Conservation (phyloP, 2,329 filamentous ascomycete genomes). For the Blastomyces parvus region DNA sequence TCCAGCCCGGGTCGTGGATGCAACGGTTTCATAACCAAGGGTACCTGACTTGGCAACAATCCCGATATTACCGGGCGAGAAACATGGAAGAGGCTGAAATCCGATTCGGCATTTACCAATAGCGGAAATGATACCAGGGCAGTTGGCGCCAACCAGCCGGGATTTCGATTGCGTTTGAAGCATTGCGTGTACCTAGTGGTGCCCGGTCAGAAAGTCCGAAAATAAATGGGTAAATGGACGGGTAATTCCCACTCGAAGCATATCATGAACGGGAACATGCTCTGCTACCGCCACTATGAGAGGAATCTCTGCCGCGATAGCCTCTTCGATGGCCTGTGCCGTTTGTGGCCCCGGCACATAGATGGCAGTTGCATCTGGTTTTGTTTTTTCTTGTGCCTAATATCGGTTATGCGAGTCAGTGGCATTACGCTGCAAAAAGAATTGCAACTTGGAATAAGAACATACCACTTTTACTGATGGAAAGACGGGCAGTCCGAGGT, state of each 20-base stretch:
- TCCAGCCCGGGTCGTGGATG: slow-evolving; percentile 61
- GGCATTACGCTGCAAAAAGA: too few relatives aligned
- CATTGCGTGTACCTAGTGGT: slow-evolving; percentile 53
- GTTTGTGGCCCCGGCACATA: slow-evolving; percentile 71
- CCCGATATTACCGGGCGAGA: slow-evolving; percentile 58
- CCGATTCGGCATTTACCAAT: slow-evolving; percentile 61
- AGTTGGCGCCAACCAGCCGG: slow-evolving; percentile 69
- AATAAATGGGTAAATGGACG: slow-evolving; percentile 9
- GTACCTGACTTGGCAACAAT: slow-evolving; percentile 76
- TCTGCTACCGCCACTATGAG: slow-evolving; percentile 71
- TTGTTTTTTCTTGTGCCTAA: slow-evolving; percentile 59
- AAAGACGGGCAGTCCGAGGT: slow-evolving; percentile 62
- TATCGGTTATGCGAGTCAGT: not conserved
- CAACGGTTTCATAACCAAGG: slow-evolving; percentile 69
- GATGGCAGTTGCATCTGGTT: slow-evolving; percentile 68
- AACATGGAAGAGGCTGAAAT: slow-evolving; percentile 67
- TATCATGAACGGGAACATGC: slow-evolving; percentile 68
- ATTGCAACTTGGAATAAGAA: not conserved
- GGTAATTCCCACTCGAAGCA: slow-evolving; percentile 50
- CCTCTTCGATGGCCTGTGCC: slow-evolving; percentile 64
- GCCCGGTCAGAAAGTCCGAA: slow-evolving; percentile 9
- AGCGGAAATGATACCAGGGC: slow-evolving; percentile 68
- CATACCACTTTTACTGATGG: slow-evolving; percentile 53
- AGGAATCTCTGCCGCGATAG: slow-evolving; percentile 68
- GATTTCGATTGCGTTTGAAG: slow-evolving; percentile 62